Percentiles rank a stretch among this genome's conserved stretches.
phyloP scores from a whole-genome alignment of 805 yeast species.

The Zygosaccharomyces siamensis region DNA sequence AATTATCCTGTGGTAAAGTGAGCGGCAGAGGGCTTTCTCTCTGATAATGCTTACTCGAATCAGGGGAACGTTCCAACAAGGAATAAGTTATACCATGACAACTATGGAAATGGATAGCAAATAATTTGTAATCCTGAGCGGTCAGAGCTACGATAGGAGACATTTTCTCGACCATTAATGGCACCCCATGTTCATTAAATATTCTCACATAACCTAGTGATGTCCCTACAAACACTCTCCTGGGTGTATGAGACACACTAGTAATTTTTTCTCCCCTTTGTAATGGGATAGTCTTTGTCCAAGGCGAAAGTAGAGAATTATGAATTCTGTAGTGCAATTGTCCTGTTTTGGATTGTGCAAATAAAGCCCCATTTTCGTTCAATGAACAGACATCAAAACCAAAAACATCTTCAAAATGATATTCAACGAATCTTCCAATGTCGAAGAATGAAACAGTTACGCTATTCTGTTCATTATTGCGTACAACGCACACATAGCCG shows the following conservation, averaged over 20 bases:
- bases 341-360: conserved; percentile 49
- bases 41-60: conserved; percentile 35
- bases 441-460: conserved; percentile 89
- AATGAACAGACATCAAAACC: conserved; percentile 73
- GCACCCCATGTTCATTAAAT: conserved; percentile 68
- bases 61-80: conserved; percentile 26
- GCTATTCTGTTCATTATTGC: conserved; percentile 52
- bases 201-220: conserved; percentile 68
- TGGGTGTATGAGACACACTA: conserved; percentile 60
- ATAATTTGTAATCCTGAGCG: conserved; percentile 52
- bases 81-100: conserved; percentile 29
- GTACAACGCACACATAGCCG: conserved; percentile 80
- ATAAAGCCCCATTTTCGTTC: conserved; percentile 58
- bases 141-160: conserved; percentile 70
- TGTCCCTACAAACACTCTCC: conserved; percentile 63
- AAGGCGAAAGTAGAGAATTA: conserved; percentile 52
- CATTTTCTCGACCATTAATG: conserved; percentile 61
- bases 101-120: conserved; percentile 44
- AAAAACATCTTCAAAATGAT: conserved; percentile 74
- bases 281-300: conserved; percentile 64
- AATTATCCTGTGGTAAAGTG: conserved; percentile 18
- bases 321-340: conserved; percentile 67
- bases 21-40: conserved; percentile 46
- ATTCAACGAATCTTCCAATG: conserved; percentile 65
- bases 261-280: conserved; percentile 54